Conservation (phyloP, 78 protist species). For the Dictyostelium firmibasis region DNA sequence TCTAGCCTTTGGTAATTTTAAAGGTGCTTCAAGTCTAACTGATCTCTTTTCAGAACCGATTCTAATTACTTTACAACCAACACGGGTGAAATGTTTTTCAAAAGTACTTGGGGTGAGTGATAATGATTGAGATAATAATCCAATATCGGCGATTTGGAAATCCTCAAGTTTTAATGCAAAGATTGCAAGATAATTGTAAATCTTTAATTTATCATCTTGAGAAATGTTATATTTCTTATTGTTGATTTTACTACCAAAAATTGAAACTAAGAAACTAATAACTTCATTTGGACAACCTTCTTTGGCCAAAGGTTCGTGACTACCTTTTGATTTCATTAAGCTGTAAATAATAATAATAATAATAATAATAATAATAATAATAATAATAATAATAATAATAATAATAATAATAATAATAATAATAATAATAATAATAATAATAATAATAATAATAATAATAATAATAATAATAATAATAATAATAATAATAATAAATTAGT, state of each 20-base stretch:
- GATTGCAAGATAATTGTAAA: slow-evolving; percentile 19
- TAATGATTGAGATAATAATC: neutral
- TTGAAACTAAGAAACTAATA: neutral
- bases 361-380: neutral
- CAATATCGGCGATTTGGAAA: neutral
- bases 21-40: neutral
- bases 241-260: neutral
- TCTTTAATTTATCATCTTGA: slow-evolving; percentile 8
- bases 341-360: neutral
- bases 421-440: no score
- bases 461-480: no score
- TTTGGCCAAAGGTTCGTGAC: neutral
- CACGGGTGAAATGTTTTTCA: slow-evolving; percentile 23
- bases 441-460: no score
- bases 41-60: neutral
- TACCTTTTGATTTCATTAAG: slow-evolving; percentile 13
- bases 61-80: slow-evolving; percentile 10
- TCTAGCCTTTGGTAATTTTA: neutral
- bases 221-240: neutral
- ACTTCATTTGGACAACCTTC: slow-evolving; percentile 2
- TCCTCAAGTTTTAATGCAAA: slow-evolving; percentile 8
- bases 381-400: neutral
- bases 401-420: no score
- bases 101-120: neutral
- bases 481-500: no score